Evolutionary conservation across 225 moss, liverwort and hornwort species (phyloP).

Genomic region (Rhytidiadelphus loreus): DNA sequence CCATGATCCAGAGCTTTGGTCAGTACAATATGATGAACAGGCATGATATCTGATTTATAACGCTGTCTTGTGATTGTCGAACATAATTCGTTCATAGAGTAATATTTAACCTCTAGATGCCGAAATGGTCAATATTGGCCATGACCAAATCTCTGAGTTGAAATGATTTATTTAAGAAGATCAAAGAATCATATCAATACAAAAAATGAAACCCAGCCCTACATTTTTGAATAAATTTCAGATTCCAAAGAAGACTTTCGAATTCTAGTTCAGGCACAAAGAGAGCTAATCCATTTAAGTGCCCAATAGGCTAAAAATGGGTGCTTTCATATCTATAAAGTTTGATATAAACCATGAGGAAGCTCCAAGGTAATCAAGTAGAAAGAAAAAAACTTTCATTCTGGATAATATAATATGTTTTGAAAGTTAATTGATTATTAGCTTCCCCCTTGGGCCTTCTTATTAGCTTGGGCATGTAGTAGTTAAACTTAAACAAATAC

Average conservation of each 20-base stretch:
- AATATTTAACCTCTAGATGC: background rate
- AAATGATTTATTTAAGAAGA: background rate
- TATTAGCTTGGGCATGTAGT: background rate
- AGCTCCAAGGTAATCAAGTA: background rate
- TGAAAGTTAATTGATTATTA: background rate
- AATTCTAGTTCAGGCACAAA: background rate
- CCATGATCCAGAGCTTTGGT: background rate
- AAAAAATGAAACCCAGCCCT: background rate
- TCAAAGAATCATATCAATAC: background rate
- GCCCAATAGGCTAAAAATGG: background rate
- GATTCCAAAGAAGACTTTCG: background rate
- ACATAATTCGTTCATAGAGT: background rate
- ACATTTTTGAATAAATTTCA: background rate
- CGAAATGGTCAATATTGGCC: too few relatives aligned
- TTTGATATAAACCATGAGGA: background rate
- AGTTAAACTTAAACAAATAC: background rate
- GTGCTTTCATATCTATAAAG: background rate
- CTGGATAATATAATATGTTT: background rate
- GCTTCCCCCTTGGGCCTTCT: background rate
- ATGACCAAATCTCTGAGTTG: background rate
- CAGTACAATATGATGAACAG: background rate
- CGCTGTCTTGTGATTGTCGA: background rate
- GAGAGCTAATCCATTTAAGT: background rate
- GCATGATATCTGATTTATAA: background rate
- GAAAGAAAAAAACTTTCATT: background rate